phyloP scores from a whole-genome alignment of 2,329 filamentous ascomycete genomes.

The Coniochaeta sp. region DNA sequence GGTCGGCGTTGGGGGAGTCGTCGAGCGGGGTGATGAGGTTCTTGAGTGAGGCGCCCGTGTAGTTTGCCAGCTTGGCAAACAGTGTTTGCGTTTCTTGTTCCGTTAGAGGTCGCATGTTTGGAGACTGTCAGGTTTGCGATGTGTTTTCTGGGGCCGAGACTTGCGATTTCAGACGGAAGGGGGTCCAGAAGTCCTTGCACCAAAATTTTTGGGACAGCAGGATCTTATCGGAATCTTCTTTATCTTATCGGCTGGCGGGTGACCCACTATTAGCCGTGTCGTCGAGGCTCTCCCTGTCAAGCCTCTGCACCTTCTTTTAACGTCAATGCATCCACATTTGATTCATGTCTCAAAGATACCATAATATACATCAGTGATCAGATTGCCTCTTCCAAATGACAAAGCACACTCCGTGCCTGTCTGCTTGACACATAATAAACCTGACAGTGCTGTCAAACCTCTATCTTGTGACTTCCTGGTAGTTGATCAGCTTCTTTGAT shows the following conservation, averaged over 20 bases:
- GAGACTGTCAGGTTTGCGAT: background rate
- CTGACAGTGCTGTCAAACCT: too few relatives aligned
- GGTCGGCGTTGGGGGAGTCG: constrained; percentile 60
- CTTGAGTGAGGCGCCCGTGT: constrained; percentile 80
- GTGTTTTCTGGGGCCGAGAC: background rate
- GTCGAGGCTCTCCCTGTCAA: background rate
- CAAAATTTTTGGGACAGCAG: background rate
- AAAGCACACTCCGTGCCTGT: too few relatives aligned
- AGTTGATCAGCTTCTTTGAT: too few relatives aligned
- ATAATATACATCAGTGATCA: too few relatives aligned
- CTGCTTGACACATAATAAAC: too few relatives aligned
- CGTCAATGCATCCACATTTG: background rate
- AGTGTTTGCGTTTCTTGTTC: constrained; percentile 73
- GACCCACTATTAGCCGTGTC: background rate
- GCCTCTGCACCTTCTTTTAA: background rate
- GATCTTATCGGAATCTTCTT: background rate
- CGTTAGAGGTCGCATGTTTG: constrained; percentile 71
- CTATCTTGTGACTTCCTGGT: too few relatives aligned
- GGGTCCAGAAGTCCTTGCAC: background rate
- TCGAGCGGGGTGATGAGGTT: constrained; percentile 71
- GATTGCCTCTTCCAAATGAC: too few relatives aligned
- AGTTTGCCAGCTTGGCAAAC: constrained; percentile 74
- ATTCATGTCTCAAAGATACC: background rate
- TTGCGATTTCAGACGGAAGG: background rate
- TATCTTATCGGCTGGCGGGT: background rate